Conservation (phyloP, 2,329 filamentous ascomycete species). For the Endoconidiophora polonica region DNA sequence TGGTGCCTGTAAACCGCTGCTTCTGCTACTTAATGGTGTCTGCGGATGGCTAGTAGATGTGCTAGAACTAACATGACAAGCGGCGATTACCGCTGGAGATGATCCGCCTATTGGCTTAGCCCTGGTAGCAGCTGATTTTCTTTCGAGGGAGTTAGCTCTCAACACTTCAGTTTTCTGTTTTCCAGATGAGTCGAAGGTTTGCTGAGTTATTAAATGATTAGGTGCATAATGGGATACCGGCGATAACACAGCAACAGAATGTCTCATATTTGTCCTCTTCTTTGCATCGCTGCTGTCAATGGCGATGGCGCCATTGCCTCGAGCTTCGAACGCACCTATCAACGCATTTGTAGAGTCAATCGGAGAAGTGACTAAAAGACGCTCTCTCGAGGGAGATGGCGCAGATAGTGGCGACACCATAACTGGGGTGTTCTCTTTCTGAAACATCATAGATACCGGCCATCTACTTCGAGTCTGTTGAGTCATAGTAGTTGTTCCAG, state of each 20-base stretch:
- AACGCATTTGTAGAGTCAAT: constrained; percentile 47
- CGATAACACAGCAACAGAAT: neutral
- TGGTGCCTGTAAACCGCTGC: neutral
- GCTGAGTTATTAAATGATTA: neutral
- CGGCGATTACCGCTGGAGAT: constrained; percentile 2
- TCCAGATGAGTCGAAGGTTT: too few relatives aligned
- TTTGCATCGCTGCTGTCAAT: constrained; percentile 12
- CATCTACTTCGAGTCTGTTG: constrained; percentile 15
- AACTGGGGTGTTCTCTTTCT: neutral
- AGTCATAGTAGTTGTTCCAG: constrained; percentile 6
- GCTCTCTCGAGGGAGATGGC: neutral
- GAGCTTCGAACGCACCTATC: constrained; percentile 50
- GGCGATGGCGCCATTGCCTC: constrained; percentile 16
- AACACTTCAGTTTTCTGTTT: too few relatives aligned
- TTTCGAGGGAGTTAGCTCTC: too few relatives aligned
- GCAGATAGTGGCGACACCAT: neutral
- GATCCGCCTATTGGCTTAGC: neutral
- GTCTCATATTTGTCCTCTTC: neutral
- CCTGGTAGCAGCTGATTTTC: neutral
- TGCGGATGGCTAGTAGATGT: constrained; percentile 8
- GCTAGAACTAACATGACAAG: constrained; percentile 4
- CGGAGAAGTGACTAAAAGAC: constrained; percentile 33
- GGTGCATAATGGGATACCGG: neutral
- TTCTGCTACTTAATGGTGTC: neutral
- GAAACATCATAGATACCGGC: constrained; percentile 18